These are phyloP conservation scores for Rubia occidens DNA, from an alignment of 305 asterid species.

Conservation along the genomic window DNA sequence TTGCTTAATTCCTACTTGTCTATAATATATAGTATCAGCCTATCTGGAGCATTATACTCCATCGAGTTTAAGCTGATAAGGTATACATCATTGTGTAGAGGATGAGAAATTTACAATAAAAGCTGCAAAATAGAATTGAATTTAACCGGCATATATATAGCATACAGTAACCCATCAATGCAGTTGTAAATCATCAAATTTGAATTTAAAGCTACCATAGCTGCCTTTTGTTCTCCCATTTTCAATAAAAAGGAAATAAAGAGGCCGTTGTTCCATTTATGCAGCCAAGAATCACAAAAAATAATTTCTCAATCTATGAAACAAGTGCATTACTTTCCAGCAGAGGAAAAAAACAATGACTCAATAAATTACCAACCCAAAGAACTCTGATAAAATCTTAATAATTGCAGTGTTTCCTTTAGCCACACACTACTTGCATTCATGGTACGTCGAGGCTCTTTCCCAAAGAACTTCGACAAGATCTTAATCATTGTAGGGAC, in stretches of 20 bases:
- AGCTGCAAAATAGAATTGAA: not conserved
- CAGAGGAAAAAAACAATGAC: not conserved
- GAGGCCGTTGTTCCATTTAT: not conserved
- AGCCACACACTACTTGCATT: conserved; percentile 85
- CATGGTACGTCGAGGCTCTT: conserved; percentile 91
- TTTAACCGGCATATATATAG: not conserved
- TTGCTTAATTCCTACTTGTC: conserved; percentile 48
- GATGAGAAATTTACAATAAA: not conserved
- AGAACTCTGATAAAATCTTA: not conserved
- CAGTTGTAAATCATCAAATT: not conserved
- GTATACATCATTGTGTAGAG: conserved; percentile 67
- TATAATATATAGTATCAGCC: conserved; percentile 70
- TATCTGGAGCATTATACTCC: conserved; percentile 61
- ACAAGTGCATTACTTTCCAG: not conserved
- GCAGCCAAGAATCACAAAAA: not conserved
- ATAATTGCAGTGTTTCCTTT: conserved; percentile 30
- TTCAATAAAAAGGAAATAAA: not conserved
- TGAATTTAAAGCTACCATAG: not conserved
- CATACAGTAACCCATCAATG: not conserved
- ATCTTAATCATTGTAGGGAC: conserved; percentile 80
- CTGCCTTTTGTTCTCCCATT: not conserved
- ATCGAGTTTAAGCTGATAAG: conserved; percentile 89
- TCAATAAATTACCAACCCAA: not conserved
- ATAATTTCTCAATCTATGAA: not conserved
- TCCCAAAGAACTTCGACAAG: conserved; percentile 63